phyloP scores from a whole-genome alignment of 2,329 filamentous ascomycete genomes.

The Alternaria triticimaculans region DNA sequence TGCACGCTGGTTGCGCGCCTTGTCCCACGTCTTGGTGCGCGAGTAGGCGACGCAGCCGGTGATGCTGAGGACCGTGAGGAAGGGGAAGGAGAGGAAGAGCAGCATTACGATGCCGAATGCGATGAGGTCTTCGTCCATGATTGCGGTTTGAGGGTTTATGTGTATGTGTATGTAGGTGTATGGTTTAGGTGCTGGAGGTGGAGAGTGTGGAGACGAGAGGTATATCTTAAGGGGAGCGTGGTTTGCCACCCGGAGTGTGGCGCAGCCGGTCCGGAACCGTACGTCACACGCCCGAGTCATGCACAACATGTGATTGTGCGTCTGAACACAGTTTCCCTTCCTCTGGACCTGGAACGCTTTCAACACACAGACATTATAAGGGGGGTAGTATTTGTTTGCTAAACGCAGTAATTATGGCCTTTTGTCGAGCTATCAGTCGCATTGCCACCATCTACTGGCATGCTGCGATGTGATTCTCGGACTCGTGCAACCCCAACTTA shows the following conservation, averaged over 20 bases:
- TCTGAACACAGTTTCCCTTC: background rate
- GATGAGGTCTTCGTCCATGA: constrained; percentile 40
- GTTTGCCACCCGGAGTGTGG: constrained; percentile 13
- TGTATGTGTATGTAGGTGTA: background rate
- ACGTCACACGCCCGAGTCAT: constrained; percentile 2
- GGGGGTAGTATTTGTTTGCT: background rate
- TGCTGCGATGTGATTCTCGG: background rate
- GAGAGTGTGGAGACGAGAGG: background rate
- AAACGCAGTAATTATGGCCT: background rate
- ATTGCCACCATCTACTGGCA: background rate
- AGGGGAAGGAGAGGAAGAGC: constrained; percentile 33
- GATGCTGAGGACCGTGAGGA: constrained; percentile 29
- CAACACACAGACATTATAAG: background rate
- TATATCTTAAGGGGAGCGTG: background rate
- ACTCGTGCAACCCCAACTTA: background rate
- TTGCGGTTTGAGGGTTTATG: background rate
- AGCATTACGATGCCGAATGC: constrained; percentile 31
- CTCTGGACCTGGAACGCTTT: background rate
- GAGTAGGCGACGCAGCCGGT: constrained; percentile 35
- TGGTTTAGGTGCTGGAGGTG: background rate
- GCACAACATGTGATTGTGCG: background rate
- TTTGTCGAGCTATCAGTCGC: background rate
- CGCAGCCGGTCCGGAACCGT: constrained; percentile 4
- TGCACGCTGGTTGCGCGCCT: constrained; percentile 30
- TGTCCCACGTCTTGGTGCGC: constrained; percentile 43